Conservation (phyloP, 2,329 filamentous ascomycete species). For the Thermothelomyces thermophilus region DNA sequence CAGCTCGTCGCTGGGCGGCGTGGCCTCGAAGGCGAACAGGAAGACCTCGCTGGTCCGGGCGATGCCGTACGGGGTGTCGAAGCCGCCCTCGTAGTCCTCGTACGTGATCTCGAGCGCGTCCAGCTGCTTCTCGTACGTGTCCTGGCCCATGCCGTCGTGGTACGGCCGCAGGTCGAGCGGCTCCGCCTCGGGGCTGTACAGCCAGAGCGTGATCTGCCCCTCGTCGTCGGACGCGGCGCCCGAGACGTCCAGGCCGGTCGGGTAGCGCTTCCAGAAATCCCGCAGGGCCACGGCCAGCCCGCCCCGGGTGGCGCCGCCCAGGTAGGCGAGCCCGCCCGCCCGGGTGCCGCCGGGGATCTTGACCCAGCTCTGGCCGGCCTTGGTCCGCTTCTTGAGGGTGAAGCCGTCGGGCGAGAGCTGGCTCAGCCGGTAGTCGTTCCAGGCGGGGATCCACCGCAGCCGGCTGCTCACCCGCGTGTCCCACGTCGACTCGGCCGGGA, state of each 20-base stretch:
- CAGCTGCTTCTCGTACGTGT: slow-evolving; percentile 50
- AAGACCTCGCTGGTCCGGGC: slow-evolving; percentile 52
- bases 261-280: slow-evolving; percentile 59
- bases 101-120: slow-evolving; percentile 58
- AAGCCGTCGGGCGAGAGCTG: slow-evolving; percentile 57
- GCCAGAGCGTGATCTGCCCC: slow-evolving; percentile 51
- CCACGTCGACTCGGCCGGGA: slow-evolving; percentile 41
- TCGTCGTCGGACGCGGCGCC: slow-evolving; percentile 41
- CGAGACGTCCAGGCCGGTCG: slow-evolving; percentile 49
- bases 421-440: slow-evolving; percentile 50
- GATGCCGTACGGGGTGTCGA: slow-evolving; percentile 51
- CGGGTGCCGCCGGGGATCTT: slow-evolving; percentile 51
- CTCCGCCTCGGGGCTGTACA: slow-evolving; percentile 50
- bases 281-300: slow-evolving; percentile 52
- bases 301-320: slow-evolving; percentile 50
- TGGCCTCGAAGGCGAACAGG: slow-evolving; percentile 45
- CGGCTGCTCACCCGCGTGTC: slow-evolving; percentile 38
- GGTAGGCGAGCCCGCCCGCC: slow-evolving; percentile 50
- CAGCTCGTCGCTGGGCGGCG: slow-evolving; percentile 43
- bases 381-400: slow-evolving; percentile 53
- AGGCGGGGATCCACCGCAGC: slow-evolving; percentile 51
- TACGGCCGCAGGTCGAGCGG: slow-evolving; percentile 52
- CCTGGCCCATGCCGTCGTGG: slow-evolving; percentile 50
- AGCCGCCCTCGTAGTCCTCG: slow-evolving; percentile 52
- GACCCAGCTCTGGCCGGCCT: slow-evolving; percentile 50